Base-by-base conservation (phyloP, 225 moss, liverwort and hornwort species). In the Neckera pumila region DNA sequence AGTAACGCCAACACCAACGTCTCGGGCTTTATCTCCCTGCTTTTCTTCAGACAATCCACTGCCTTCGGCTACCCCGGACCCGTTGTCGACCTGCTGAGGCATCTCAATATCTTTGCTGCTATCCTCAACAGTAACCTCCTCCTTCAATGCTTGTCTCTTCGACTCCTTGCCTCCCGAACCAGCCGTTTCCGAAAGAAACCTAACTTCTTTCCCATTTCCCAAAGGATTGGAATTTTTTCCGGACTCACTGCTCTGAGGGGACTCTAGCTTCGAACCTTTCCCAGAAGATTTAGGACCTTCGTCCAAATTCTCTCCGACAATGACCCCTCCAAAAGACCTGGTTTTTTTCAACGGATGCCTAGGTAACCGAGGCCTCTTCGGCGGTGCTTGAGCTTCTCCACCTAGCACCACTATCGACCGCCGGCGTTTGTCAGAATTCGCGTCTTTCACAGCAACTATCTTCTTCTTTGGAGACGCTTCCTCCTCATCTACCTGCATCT, bases 381-480 rank as follows among this genome's bases (percentile, higher is more conserved):
- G 63, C 30, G 96, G 95, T 62, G 94, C 94, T 76, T 93, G 94
- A 54, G 94, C 94, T 59, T 93, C 95, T 57, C 90, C 92, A 76
- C 93, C 95, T 17, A 98, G 80, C 57, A 96, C 76, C 81, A 98
- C 96, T 60, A 94, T 95, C 57, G 96, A 92, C 54, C 98, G 93
- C 56, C 96, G 94, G 53, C 94, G 94, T 90, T 96, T 98, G 22
- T 96, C 98, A 30, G 88, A 88, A 90, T 83, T 94, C 23, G 84
- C 89, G 53, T 96, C 95, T 88, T 95, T 96, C 89, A 93, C 66
- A 62, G 89, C 82, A 67, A 86, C 87, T 19, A 77, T 84, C 90
- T 93, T 94, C 91, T 93, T 98, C 88, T 86, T 90, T 8, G 88
- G 90, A 38, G 86, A 69, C 53, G 87, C 74, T 89, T 93, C 95